Percentiles rank a stretch among this genome's conserved stretches.
These are phyloP conservation scores for Phytopythium oedochilum DNA, from an alignment of 352 stramenopile species.

Conservation along the genomic window DNA sequence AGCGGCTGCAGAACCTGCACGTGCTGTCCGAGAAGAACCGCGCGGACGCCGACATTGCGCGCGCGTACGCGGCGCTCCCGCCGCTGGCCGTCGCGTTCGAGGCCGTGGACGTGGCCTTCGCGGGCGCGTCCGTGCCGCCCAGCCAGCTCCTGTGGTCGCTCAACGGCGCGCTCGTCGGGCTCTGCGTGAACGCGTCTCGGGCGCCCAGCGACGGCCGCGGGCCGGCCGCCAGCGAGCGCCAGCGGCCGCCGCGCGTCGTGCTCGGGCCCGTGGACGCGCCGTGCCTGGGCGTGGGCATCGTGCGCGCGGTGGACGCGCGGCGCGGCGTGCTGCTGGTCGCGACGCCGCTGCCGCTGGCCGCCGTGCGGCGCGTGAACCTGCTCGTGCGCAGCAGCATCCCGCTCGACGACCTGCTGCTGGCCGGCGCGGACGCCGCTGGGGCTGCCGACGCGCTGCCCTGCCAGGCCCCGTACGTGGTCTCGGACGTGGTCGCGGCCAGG, in stretches of 20 bases:
- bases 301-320: conserved; percentile 54
- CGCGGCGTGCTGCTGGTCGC: conserved; percentile 59
- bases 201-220: neutral
- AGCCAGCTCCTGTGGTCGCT: conserved; percentile 74
- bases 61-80: conserved; percentile 36
- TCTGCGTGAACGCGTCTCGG: conserved; percentile 28
- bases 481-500: conserved; percentile 62
- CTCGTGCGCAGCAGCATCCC: conserved; percentile 66
- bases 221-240: conserved; percentile 12
- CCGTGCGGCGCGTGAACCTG: conserved; percentile 66
- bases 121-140: conserved; percentile 50
- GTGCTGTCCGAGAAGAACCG: conserved; percentile 69
- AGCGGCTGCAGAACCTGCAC: conserved; percentile 62
- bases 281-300: conserved; percentile 60
- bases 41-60: conserved; percentile 42
- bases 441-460: conserved; percentile 4
- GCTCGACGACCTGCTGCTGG: conserved; percentile 50
- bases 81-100: conserved; percentile 60
- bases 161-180: conserved; percentile 66
- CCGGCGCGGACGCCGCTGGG: conserved; percentile 17
- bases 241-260: conserved; percentile 51
- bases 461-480: conserved; percentile 59
- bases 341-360: conserved; percentile 45
- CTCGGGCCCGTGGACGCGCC: conserved; percentile 46
- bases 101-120: conserved; percentile 52